Base-by-base conservation (phyloP, 1,284 basidiomycete species). In the Pyrrhoderma lamaoense region DNA sequence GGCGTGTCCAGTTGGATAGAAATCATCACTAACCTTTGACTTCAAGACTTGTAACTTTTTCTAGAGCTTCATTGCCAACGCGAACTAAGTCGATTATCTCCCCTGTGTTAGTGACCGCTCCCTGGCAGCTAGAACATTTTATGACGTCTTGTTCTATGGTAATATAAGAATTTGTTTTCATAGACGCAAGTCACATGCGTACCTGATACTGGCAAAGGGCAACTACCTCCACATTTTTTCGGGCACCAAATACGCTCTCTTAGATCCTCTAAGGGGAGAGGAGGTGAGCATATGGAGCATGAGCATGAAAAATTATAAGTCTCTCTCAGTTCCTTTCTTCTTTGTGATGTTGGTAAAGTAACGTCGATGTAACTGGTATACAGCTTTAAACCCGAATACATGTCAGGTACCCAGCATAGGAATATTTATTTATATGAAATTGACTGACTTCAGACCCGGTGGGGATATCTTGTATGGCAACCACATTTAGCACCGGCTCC, bases 301-400 rank as follows among this genome's bases (percentile, higher is more conserved):
- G 60, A 59, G 62, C 95, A 98, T 1, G 63, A 67, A 61, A 98
- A 97, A 57, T 79, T 75, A 65, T 98, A 97, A 0, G 86, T 82
- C 58, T 85, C 80, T 47, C 69, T 63, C 18, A 95, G 69, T 4
- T 78, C 71, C 18, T 67, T 63, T 57, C 78, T 82, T 25, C 93
- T 75, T 21, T 76, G 66, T 0, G 64, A 56, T 5, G 66, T 67
- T 0, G 89, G 86, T 11, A 88, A 71, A 1, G 83, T 88, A 1
- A 85, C 79, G 64, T 98, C 95, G 44, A 96, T 76, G 60, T 98
- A 98, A 11, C 89, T 76, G 1, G 85, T 92, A 49, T 83, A 55
- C 22, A 80, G 65, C 81, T 82, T 40, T 23, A 22, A 18, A 13
- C 53, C 38, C 40, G 9, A 18, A 8, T 5, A 40, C 5, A 31